phyloP scores from a whole-genome alignment of 768 basidiomycete species.

The Auricularia cornea region DNA sequence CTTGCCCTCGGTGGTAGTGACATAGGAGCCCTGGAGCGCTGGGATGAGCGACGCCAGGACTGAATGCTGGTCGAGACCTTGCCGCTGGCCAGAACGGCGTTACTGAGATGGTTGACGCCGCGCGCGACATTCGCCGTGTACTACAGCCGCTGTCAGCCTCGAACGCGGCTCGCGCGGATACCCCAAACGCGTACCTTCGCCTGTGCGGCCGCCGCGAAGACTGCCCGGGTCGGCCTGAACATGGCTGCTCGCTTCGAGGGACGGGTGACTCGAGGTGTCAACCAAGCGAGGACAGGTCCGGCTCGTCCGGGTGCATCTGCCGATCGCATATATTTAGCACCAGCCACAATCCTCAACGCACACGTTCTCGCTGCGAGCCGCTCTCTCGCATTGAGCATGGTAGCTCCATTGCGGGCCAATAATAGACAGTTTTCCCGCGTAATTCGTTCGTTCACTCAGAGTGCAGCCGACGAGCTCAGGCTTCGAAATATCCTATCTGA shows the following conservation, averaged over 20 bases:
- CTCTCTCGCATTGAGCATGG: no score
- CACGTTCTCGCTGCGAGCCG: no score
- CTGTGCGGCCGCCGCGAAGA: neutral
- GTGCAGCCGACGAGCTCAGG: no score
- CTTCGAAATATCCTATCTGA: no score
- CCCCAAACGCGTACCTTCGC: neutral
- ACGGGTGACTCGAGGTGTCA: neutral
- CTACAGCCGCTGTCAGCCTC: neutral
- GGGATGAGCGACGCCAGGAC: neutral
- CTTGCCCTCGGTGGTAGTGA: constrained; percentile 63
- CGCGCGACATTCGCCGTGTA: constrained; percentile 28
- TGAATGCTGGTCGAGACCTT: constrained; percentile 14
- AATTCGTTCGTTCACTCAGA: no score
- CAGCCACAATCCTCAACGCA: no score
- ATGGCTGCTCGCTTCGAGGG: neutral
- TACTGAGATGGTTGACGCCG: constrained; percentile 33
- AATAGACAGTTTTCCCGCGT: no score
- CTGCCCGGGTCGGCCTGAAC: neutral
- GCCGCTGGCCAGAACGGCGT: constrained; percentile 57
- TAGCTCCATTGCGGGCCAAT: no score
- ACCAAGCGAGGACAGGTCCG: no score
- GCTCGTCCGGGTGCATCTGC: no score
- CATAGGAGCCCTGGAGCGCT: constrained; percentile 51
- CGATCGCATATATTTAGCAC: no score
- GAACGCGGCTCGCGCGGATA: neutral